phyloP scores from a whole-genome alignment of 129 eudicot species.

The sunflower (Helianthus annuus) region DNA sequence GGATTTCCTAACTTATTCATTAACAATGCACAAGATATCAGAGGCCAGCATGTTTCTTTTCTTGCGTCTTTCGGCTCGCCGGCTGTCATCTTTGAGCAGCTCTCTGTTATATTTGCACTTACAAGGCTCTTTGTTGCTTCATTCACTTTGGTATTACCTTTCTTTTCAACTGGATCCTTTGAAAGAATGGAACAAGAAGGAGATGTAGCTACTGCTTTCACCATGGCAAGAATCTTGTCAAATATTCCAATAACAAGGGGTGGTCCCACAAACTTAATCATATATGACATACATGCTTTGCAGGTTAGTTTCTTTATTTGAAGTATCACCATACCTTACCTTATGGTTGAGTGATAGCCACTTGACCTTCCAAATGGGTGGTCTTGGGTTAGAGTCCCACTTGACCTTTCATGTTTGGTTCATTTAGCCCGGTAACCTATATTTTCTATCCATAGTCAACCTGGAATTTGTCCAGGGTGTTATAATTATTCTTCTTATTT shows the following conservation, averaged over 20 bases:
- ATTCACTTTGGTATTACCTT: conserved; percentile 85
- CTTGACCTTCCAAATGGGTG: too few relatives aligned
- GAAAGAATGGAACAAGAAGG: conserved; percentile 98
- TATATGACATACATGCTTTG: conserved; percentile 96
- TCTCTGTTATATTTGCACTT: conserved; percentile 90
- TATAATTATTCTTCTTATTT: background rate
- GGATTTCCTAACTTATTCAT: conserved; percentile 95
- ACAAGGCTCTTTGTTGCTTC: conserved; percentile 92
- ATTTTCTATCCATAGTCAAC: too few relatives aligned
- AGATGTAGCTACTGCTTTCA: conserved; percentile 96
- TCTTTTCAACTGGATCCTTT: conserved; percentile 94
- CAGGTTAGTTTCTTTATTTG: conserved; percentile 68
- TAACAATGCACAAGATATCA: conserved; percentile 87
- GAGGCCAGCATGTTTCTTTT: conserved; percentile 94
- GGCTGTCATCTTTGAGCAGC: conserved; percentile 85
- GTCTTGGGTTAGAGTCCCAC: too few relatives aligned
- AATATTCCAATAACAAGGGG: conserved; percentile 93
- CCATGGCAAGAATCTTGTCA: conserved; percentile 92
- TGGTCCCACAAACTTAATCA: conserved; percentile 93
- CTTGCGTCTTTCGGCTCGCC: conserved; percentile 95
- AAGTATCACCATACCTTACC: too few relatives aligned
- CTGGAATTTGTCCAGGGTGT: too few relatives aligned
- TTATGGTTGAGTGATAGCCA: too few relatives aligned
- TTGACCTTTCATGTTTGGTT: too few relatives aligned
- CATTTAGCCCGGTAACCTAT: too few relatives aligned